Base-by-base conservation (phyloP, 2,329 filamentous ascomycete genomes). In the Penicillium psychrosexuale region DNA sequence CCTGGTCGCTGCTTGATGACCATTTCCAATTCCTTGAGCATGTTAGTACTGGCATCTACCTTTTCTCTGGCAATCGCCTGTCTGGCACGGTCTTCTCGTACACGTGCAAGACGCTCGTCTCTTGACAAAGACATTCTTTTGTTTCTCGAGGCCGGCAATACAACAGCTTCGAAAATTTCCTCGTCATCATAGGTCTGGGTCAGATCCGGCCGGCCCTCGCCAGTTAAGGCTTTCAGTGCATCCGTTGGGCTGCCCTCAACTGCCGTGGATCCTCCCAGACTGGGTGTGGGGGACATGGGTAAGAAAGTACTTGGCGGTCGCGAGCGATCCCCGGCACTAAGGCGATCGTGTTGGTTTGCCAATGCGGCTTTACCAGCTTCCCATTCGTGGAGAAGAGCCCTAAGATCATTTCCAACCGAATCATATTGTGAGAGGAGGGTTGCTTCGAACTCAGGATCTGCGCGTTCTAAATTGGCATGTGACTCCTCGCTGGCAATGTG, bases 11-110 rank as follows among this genome's bases (percentile, higher is more conserved):
- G 74, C 62, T 83, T 84, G 70, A 97, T 95, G 57, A 99, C 85
- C 59, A 90, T 93, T 77, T 97, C 91, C 55, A 99, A 80, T 75
- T 99, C 94, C 60, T 88, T 86, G 60, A 99, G 82, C 90, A 99
- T 96, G 64, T 88, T 90, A 40, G 86, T 89, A 60, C 86, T 95
- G 11, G 90, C 88, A 59, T 97, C 91, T 42, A 85, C 79, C 67
- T 88, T 88, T 64, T 92, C 89, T 52, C 86, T 84, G 38, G 86
- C 78, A 38, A 84, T 80, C 19, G 88, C 87, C 68, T 90, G 89
- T 59, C 84, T 84, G 51, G 85, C 86, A 54, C 93, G 83, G 42
- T 97, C 93, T 69, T 96, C 92, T 65, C 89, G 88, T 79, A 97
- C 91, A 73, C 89, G 93, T 40, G 82, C 80, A 64, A 97, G 88